phyloP scores from a whole-genome alignment of 768 basidiomycete genomes.

The Pleurotus giganteus region DNA sequence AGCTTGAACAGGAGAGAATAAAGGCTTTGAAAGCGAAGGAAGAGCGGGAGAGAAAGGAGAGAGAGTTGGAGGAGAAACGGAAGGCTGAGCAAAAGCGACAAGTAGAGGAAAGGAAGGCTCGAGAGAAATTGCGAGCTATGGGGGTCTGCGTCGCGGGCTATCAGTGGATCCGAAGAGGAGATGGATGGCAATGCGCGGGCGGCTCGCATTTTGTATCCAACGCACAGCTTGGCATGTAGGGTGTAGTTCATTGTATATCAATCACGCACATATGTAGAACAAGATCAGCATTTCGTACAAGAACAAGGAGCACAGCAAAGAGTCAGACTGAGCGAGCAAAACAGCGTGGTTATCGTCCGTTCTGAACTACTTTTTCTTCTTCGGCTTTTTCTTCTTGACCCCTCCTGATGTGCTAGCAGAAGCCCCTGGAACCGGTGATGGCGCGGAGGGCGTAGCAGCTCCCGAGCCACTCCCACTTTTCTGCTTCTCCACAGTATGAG shows the following conservation, averaged over 20 bases:
- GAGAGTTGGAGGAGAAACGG: slow-evolving; percentile 16
- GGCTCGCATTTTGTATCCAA: slow-evolving; percentile 41
- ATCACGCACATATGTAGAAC: no score
- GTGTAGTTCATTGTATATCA: no score
- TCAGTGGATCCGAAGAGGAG: slow-evolving; percentile 37
- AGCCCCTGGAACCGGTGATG: slow-evolving; percentile 21
- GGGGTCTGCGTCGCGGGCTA: slow-evolving; percentile 50
- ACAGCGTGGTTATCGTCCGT: no score
- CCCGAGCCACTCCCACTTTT: slow-evolving; percentile 10
- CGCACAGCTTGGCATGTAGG: slow-evolving; percentile 23
- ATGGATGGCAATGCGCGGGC: slow-evolving; percentile 46
- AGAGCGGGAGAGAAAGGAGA: slow-evolving; percentile 3
- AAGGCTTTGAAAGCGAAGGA: slow-evolving; percentile 20
- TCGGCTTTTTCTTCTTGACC: slow-evolving; percentile 82
- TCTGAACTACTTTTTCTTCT: slow-evolving; percentile 64
- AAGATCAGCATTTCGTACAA: no score
- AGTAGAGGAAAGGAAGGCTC: slow-evolving; percentile 41
- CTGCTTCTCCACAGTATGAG: slow-evolving; percentile 20
- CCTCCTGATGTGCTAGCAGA: slow-evolving; percentile 42
- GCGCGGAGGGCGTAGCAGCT: slow-evolving; percentile 22
- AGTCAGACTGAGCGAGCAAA: no score
- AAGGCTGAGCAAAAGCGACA: slow-evolving; percentile 28
- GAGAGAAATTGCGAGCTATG: slow-evolving; percentile 39
- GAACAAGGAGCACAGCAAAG: no score
- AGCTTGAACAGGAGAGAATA: slow-evolving; percentile 25